Conservation (phyloP, 176 grass and related monocot genomes). For the Carex littledalei region DNA sequence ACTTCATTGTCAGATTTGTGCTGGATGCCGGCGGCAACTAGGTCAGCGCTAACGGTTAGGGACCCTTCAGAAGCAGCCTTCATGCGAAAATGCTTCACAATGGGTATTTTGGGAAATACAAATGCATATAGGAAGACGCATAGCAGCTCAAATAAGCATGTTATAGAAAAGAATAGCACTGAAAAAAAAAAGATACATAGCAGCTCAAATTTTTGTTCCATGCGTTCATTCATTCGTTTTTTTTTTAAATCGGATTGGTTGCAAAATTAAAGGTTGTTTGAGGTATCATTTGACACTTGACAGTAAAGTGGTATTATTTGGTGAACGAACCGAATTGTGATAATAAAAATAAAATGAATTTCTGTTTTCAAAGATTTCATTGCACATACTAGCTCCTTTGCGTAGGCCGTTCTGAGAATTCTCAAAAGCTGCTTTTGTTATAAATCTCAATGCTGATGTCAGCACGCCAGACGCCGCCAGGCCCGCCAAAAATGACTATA, state of each 20-base stretch:
- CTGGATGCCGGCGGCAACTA: conserved; percentile 47
- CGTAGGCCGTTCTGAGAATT: conserved; percentile 57
- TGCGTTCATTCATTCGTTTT: not conserved
- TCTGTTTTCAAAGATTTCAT: not conserved
- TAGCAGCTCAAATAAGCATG: conserved; percentile 54
- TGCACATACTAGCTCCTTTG: conserved; percentile 58
- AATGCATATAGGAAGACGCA: conserved; percentile 61
- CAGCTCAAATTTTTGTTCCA: conserved; percentile 33
- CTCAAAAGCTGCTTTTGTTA: conserved; percentile 65
- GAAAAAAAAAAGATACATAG: conserved; percentile 24
- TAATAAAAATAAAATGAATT: conserved; percentile 21
- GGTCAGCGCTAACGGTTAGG: conserved; percentile 48
- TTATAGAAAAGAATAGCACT: conserved; percentile 62
- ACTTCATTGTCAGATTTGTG: conserved; percentile 43
- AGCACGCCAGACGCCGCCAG: conserved; percentile 59
- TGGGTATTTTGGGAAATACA: conserved; percentile 81
- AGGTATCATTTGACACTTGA: not conserved
- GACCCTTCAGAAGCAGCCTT: conserved; percentile 69
- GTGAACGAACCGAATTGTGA: conserved; percentile 61
- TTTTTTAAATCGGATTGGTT: not conserved
- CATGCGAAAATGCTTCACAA: conserved; percentile 56
- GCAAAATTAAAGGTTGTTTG: not conserved
- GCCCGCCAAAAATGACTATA: conserved; percentile 58
- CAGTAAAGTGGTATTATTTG: conserved; percentile 51
- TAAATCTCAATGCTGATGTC: conserved; percentile 53